A percentile compares a stretch with the other conserved stretches of the same genome.
Evolutionary conservation across 345 rosid species (phyloP).

Genomic region (Carallia pectinifolia): DNA sequence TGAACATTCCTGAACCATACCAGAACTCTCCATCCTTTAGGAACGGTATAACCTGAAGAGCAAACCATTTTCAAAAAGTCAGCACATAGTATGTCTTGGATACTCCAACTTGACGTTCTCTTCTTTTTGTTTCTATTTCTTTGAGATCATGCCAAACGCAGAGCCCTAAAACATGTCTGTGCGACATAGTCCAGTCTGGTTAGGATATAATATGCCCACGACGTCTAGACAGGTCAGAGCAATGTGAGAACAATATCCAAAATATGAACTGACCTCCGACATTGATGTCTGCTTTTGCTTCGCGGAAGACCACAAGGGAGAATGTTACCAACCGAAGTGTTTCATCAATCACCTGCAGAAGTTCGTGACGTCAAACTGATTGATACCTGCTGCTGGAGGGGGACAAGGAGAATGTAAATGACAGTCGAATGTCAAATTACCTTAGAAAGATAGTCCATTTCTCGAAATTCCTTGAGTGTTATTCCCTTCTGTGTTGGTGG

Average conservation of each 20-base stretch:
- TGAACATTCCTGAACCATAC: slow-evolving; percentile 81
- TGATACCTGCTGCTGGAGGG: too few relatives aligned
- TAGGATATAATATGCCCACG: too few relatives aligned
- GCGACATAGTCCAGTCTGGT: too few relatives aligned
- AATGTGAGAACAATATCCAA: neutral
- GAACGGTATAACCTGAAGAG: slow-evolving; percentile 65
- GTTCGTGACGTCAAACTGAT: neutral
- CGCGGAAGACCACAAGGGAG: slow-evolving; percentile 75
- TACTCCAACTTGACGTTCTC: too few relatives aligned
- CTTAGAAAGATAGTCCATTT: slow-evolving; percentile 75
- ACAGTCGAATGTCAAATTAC: slow-evolving; percentile 15
- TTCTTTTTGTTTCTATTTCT: too few relatives aligned
- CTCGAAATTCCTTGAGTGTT: slow-evolving; percentile 65
- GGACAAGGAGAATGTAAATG: too few relatives aligned
- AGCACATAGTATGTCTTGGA: neutral
- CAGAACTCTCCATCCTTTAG: slow-evolving; percentile 84
- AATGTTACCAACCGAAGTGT: slow-evolving; percentile 72
- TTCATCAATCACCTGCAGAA: slow-evolving; percentile 72
- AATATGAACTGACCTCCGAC: slow-evolving; percentile 47
- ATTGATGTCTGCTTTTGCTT: slow-evolving; percentile 56
- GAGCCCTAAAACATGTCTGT: too few relatives aligned
- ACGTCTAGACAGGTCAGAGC: neutral
- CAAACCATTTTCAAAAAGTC: neutral
- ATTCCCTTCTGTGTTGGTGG: slow-evolving; percentile 43
- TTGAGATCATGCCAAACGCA: too few relatives aligned